phyloP scores from a whole-genome alignment of 169 alveolate genomes.

The Blepharisma undulans region DNA sequence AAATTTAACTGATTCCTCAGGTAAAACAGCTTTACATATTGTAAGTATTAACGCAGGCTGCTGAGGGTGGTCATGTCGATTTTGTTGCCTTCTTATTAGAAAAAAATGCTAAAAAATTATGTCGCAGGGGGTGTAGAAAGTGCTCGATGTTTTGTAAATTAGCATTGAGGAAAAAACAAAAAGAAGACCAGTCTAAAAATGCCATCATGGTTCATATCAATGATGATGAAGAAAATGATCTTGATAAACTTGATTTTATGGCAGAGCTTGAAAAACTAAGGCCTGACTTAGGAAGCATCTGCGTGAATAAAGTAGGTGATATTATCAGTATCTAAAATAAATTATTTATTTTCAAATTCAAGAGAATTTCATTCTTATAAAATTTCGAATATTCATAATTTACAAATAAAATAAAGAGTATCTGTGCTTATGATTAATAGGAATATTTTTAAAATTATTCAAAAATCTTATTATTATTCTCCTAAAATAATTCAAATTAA shows the following conservation, averaged over 20 bases:
- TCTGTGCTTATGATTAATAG: background rate
- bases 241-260: constrained; percentile 1
- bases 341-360: background rate
- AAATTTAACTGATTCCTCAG: constrained; percentile 66
- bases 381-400: too few relatives aligned
- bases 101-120: background rate
- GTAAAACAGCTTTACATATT: constrained; percentile 72
- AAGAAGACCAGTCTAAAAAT: background rate
- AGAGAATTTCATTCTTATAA: too few relatives aligned
- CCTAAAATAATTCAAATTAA: background rate
- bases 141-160: background rate
- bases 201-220: background rate
- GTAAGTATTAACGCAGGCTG: constrained; percentile 12
- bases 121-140: background rate
- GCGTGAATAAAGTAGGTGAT: background rate
- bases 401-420: background rate
- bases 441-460: too few relatives aligned
- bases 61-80: constrained; percentile 33
- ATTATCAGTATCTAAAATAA: background rate
- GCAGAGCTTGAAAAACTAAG: background rate
- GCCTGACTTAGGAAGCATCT: background rate
- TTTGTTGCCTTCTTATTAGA: background rate
- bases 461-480: background rate
- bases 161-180: background rate
- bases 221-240: background rate